A percentile compares a stretch with the other conserved stretches of the same genome.
phyloP scores from a whole-genome alignment of 805 yeast species.

The Komagataella populi region DNA sequence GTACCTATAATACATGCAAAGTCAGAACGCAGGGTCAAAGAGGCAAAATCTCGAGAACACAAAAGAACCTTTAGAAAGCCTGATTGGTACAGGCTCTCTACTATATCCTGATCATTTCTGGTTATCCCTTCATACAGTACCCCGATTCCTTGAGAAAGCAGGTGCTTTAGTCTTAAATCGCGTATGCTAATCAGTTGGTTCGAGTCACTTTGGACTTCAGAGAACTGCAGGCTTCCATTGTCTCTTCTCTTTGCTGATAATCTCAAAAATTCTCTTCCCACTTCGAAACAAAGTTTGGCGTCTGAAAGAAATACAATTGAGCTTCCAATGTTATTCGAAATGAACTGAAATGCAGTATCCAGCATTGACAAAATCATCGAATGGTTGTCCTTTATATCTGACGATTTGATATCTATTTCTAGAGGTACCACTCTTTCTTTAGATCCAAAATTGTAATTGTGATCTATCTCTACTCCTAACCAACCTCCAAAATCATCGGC shows the following conservation, averaged over 20 bases:
- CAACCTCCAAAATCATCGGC: slow-evolving; percentile 75
- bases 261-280: slow-evolving; percentile 30
- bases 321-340: slow-evolving; percentile 18
- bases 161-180: slow-evolving; percentile 31
- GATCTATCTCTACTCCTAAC: slow-evolving; percentile 56
- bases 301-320: slow-evolving; percentile 45
- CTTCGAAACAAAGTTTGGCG: slow-evolving; percentile 37
- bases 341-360: slow-evolving; percentile 31
- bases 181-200: slow-evolving; percentile 27
- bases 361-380: slow-evolving; percentile 38
- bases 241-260: slow-evolving; percentile 21
- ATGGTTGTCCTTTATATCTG: slow-evolving; percentile 32
- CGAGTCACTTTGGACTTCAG: slow-evolving; percentile 19
- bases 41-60: slow-evolving; percentile 44
- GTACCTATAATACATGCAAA: slow-evolving; percentile 60
- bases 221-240: not conserved
- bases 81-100: slow-evolving; percentile 35
- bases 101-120: slow-evolving; percentile 34
- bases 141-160: slow-evolving; percentile 51
- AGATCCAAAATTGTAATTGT: slow-evolving; percentile 61
- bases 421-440: slow-evolving; percentile 41
- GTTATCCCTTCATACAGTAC: slow-evolving; percentile 45
- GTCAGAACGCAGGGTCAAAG: slow-evolving; percentile 35
- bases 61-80: slow-evolving; percentile 43
- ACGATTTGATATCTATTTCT: slow-evolving; percentile 40